Evolutionary conservation across 2,329 filamentous ascomycete species (phyloP), one percentile per base, ranked within the genome.

Genomic region (Ophiognomonia clavigignenti-juglandacearum): DNA sequence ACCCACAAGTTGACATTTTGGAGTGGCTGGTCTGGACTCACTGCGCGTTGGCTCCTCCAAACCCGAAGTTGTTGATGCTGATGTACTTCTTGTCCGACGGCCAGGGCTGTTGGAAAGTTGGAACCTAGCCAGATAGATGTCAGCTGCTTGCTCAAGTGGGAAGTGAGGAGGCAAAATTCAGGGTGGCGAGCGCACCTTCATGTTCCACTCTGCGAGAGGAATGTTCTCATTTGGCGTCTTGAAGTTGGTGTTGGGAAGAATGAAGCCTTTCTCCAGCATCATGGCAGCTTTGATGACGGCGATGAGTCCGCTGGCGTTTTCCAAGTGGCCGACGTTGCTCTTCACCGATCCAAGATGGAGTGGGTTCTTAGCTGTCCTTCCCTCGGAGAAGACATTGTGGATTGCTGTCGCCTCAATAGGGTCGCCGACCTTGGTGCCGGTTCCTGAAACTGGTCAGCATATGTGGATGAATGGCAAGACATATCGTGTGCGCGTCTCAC

Each of bases 401-500:
- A 67, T 58, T 0, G 63, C 69, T 0, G 47, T 38, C 0, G 64
- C 60, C 48, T 74, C 71, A 2, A 52, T 53, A 0, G 65, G 63
- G 38, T 73, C 71, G 2, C 70, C 71, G 2, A 62, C 62, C 14
- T 45, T 54, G 2, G 71, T 73, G 1, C 68, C 69, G 0, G 70
- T 72, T 2, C 68, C 69, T 31, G 29, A 31, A 13, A 31, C 7
- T 13, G 10, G 29, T 31, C 10, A 31, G 4, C n/a, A 31, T 13
- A n/a, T 31, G n/a, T n/a, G n/a, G n/a, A n/a, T 31, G 4, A 13
- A 10, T 31, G 10, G 10, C 13, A 31, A n/a, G 10, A 31, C 10
- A n/a, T 10, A 31, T 31, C n/a, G 5, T 31, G 11, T 31, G 10
- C n/a, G n/a, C 4, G n/a, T 11, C 13, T 11, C 4, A 11, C 29